Evolutionary conservation across 2,329 filamentous ascomycete species (phyloP).

Genomic region (Epichloe amarillans): DNA sequence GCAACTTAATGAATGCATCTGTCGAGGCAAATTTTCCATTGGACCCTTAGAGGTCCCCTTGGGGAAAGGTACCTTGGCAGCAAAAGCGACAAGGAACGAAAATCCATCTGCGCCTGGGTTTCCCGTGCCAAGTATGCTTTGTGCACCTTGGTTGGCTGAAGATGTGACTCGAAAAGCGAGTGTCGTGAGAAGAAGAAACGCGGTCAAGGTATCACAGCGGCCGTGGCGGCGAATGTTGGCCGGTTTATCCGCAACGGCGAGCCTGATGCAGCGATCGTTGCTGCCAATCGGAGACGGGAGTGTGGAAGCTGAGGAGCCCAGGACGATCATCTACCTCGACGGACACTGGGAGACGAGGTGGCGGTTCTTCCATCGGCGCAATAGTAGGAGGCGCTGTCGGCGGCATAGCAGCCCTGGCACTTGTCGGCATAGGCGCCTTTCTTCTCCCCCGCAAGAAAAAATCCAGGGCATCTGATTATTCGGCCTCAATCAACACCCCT

Average conservation of each 20-base stretch:
- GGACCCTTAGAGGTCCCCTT: neutral
- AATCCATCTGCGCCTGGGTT: neutral
- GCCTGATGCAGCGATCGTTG: neutral
- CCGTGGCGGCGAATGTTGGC: slow-evolving; percentile 1
- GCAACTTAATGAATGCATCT: neutral
- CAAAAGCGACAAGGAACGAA: neutral
- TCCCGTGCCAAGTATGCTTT: neutral
- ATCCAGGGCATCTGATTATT: too few species aligned
- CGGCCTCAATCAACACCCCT: too few species aligned
- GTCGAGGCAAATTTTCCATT: neutral
- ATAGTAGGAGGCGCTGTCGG: too few species aligned
- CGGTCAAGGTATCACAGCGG: slow-evolving; percentile 1
- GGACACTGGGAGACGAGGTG: too few species aligned
- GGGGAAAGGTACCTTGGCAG: too few species aligned
- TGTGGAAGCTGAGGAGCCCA: neutral
- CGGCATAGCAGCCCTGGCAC: too few species aligned
- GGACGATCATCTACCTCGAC: too few species aligned
- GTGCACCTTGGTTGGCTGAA: neutral
- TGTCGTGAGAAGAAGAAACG: neutral
- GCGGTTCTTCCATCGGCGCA: too few species aligned
- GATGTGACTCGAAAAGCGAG: slow-evolving; percentile 7
- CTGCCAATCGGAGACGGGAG: slow-evolving; percentile 2
- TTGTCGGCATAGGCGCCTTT: too few species aligned
- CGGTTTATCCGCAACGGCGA: slow-evolving; percentile 6
- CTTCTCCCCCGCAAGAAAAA: too few species aligned